Evolutionary conservation across 75 land plant species (phyloP), one percentile per base, ranked within the genome.

Genomic region (Pinus tabuliformis): DNA sequence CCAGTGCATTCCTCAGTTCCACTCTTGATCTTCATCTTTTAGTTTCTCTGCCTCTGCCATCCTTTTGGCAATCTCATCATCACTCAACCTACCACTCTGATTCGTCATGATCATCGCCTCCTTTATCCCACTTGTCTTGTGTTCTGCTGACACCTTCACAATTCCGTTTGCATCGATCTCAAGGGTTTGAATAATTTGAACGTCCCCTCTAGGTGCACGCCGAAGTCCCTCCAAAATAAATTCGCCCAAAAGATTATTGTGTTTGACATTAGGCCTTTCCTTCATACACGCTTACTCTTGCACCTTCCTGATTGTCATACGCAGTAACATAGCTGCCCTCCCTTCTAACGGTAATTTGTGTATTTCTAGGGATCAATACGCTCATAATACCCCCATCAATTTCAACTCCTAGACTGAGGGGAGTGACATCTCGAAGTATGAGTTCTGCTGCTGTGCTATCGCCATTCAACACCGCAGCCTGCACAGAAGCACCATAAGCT

Each of bases 321-420:
- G 0, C 9, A 45, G 49, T 45, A 6, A 45, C 0, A 0, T 6
- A 45, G 49, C 0, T 0, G 1, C 49, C 49, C 49, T 45, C 49
- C 49, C 49, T 45, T 45, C 1, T 6, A 45, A 45, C 49, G 0
- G 9, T 8, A 45, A 45, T 45, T 45, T 79, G 60, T 74, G 84
- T 80, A 59, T 83, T 83, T 73, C 82, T 73, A 9, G 84, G 84
- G 17, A 83, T 75, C 64, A 83, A 59, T 0, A 80, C 83, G 15
- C 71, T 72, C 84, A 83, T 83, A 0, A 80, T 71, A 62, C 77
- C 84, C 20, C 82, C 82, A 4, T 57, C 73, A 3, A 65, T 68
- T 49, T 74, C 83, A 39, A 83, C 4, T 2, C 84, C 84, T 16
- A 80, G 73, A 21, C 78, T 74, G 0, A 83, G 68, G 12, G 84